These are phyloP conservation scores for Copromyces sp. DNA, from an alignment of 495 filamentous ascomycete genomes.

Conservation along the genomic window DNA sequence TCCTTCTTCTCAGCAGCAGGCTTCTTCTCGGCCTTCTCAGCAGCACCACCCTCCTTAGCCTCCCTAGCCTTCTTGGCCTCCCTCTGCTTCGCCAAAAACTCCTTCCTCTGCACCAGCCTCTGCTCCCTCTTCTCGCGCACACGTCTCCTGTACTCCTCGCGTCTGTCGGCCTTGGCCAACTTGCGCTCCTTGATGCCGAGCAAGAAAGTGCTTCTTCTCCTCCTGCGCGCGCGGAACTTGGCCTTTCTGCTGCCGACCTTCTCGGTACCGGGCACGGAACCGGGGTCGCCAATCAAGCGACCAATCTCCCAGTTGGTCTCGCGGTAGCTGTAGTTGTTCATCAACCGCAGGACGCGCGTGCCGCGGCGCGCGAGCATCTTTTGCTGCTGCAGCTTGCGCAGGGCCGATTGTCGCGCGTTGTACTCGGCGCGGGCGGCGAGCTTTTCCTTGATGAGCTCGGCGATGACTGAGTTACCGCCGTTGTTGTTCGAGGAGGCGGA, in stretches of 20 bases:
- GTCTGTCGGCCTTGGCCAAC: slow-evolving; percentile 14
- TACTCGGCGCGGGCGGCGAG: slow-evolving; percentile 21
- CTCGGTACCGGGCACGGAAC: slow-evolving; percentile 19
- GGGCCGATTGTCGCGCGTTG: slow-evolving; percentile 25
- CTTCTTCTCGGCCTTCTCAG: background rate
- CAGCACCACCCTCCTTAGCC: slow-evolving; percentile 4
- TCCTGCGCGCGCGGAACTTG: slow-evolving; percentile 20
- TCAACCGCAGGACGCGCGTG: slow-evolving; percentile 39
- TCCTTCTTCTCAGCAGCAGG: background rate
- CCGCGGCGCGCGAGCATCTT: slow-evolving; percentile 18
- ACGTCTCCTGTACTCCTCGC: slow-evolving; percentile 11
- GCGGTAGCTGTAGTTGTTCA: slow-evolving; percentile 67
- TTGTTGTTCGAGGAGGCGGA: background rate
- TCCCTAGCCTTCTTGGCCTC: slow-evolving; percentile 4
- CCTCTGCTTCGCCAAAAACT: slow-evolving; percentile 1
- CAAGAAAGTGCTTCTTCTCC: slow-evolving; percentile 11
- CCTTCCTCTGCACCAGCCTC: slow-evolving; percentile 4
- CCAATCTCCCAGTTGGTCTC: slow-evolving; percentile 84
- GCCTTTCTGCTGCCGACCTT: slow-evolving; percentile 18
- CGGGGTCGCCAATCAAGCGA: slow-evolving; percentile 26
- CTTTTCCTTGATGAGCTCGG: slow-evolving; percentile 29
- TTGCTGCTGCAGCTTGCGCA: slow-evolving; percentile 8
- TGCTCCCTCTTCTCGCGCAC: slow-evolving; percentile 12
- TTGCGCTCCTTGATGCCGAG: slow-evolving; percentile 14
- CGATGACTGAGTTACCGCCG: slow-evolving; percentile 16